phyloP scores from a whole-genome alignment of 208 protist genomes.

The Angomonas desouzai region DNA sequence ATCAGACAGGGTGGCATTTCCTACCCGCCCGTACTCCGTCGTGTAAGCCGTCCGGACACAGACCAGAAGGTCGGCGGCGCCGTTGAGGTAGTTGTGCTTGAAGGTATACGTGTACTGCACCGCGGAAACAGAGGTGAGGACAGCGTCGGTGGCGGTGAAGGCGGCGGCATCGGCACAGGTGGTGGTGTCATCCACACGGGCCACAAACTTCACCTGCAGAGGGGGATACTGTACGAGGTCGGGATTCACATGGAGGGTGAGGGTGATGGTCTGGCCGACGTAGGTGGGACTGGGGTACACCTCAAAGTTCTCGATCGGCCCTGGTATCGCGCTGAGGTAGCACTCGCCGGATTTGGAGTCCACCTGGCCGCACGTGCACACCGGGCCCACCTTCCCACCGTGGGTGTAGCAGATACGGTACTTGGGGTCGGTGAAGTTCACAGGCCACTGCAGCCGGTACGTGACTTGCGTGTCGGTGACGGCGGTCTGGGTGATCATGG shows the following conservation, averaged over 20 bases:
- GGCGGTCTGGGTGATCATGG: conserved; percentile 24
- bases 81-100: conserved; percentile 71
- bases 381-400: conserved; percentile 31
- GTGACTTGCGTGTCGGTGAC: conserved; percentile 46
- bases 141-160: conserved; percentile 33
- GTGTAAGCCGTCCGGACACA: conserved; percentile 59
- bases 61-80: conserved; percentile 53
- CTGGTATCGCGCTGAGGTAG: conserved; percentile 46
- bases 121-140: conserved; percentile 24
- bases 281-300: conserved; percentile 61
- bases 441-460: conserved; percentile 80
- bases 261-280: conserved; percentile 75
- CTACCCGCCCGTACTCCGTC: conserved; percentile 32
- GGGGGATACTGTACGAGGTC: conserved; percentile 49
- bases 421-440: conserved; percentile 39
- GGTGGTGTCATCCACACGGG: conserved; percentile 46
- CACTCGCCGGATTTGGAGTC: conserved; percentile 59
- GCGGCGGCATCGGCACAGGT: conserved; percentile 41
- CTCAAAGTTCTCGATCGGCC: conserved; percentile 48
- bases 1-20: conserved; percentile 28
- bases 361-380: conserved; percentile 86
- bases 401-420: conserved; percentile 86
- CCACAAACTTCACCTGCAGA: conserved; percentile 68
- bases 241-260: conserved; percentile 31
- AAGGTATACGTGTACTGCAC: conserved; percentile 60